Evolutionary conservation across 106 monocot species (phyloP), one percentile per base, ranked within the genome.

Genomic region (Dendrobium huoshanense): DNA sequence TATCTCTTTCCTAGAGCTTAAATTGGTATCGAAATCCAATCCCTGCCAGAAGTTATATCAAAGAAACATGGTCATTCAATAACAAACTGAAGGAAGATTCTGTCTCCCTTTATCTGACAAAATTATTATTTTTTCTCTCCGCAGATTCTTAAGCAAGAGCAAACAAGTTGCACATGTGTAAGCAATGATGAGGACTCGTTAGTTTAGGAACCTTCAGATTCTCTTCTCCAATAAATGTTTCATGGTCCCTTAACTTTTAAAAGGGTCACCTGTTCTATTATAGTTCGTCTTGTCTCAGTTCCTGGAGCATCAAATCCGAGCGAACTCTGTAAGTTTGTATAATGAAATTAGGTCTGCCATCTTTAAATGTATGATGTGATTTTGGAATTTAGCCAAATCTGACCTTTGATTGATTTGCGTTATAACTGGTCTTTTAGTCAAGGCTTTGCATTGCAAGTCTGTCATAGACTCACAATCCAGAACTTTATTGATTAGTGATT

Each of bases 131-230:
- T 3, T 18, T 74, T 74, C 43, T 43, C 43, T 42, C 41, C 9
- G 42, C 74, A 74, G 74, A 74, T 74, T 74, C 74, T 74, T 42
- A 74, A 74, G 43, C 74, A 74, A 15, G 74, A 42, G 41, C 74
- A 74, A 74, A 18, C 41, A 43, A 74, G 74, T 74, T 74, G 74
- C 74, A 74, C 43, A 74, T 74, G 74, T n/a, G 20, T 20, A 74
- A 20, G 16, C 74, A 74, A 74, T 20, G 20, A n/a, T 43, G 74
- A 74, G 74, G 18, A 74, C 4, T 74, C 43, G 19, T 74, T 42
- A 74, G 11, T 43, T 13, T 27, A 70, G 11, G 19, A 42, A 43
- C 1, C 18, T 41, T 74, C 10, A 13, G 31, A 70, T 31, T 29
- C 70, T 70, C 70, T 33, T 33, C 70, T 20, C n/a, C 59, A 59